Evolutionary conservation across 2,329 filamentous ascomycete genomes (phyloP), one percentile per base, ranked within the genome.

Genomic region (Neonectria magnoliae): DNA sequence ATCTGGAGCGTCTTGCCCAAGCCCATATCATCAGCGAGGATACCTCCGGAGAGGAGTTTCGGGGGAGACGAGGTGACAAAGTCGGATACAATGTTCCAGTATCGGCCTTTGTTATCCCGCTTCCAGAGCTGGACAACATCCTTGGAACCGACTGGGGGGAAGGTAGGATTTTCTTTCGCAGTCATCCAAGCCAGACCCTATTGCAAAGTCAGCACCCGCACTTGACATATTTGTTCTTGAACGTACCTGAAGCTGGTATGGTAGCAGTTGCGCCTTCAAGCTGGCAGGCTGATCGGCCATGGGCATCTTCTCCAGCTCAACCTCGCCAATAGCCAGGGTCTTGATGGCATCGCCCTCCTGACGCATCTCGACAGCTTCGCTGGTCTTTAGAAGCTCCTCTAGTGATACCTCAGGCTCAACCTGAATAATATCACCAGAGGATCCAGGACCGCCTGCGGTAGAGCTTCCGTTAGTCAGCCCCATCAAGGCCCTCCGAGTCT

Each of bases 11-110:
- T 97, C 81, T 97, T 97, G 25, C 94, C 94, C 5, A 97, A 80
- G 4, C 94, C 94, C 94, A 97, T 97, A 73, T 97, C 94, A 76
- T 97, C 94, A 13, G 78, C 93, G 9, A 97, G 84, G 54, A 97
- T 94, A 33, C 94, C 94, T 18, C 94, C 94, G 54, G 89, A 92
- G 7, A 92, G 88, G 22, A 97, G 83, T 1, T 81, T 77, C 0
- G 93, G 93, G 1, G 84, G 78, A 3, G 76, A 77, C 0, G 76
- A 77, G 9, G 85, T 88, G 10, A 88, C 85, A 75, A 90, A 94
- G 57, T 90, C 90, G 0, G 79, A 80, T 5, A 76, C 78, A 14
- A 79, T 64, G 89, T 95, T 64, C 90, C 92, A 68, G 93, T 84
- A 77, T 92, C 74, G 73, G 4, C 77, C 77, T 41, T 76, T 77